These are phyloP conservation scores for Kwoniella pini DNA, from an alignment of 768 basidiomycete species.

Conservation along the genomic window DNA sequence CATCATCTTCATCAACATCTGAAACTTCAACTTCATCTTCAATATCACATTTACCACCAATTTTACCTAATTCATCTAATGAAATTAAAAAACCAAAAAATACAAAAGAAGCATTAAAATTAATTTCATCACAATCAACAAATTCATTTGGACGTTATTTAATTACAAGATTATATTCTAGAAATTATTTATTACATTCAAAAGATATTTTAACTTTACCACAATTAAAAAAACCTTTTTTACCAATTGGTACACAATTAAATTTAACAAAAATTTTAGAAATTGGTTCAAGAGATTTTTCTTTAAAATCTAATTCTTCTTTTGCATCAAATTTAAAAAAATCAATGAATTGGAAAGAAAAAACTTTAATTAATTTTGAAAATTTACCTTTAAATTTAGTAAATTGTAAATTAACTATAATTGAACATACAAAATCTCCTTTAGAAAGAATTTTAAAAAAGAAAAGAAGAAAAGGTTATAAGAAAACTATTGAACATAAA, in stretches of 20 bases:
- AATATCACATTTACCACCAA: slow-evolving; percentile 31
- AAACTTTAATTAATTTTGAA: slow-evolving; percentile 56
- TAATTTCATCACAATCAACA: slow-evolving; percentile 73
- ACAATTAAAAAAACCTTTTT: slow-evolving; percentile 70
- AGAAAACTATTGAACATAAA: slow-evolving; percentile 89
- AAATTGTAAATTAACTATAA: slow-evolving; percentile 80
- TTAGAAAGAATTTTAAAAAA: slow-evolving; percentile 90
- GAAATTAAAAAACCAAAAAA: too few relatives aligned
- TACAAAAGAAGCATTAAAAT: slow-evolving; percentile 65
- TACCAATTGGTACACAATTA: slow-evolving; percentile 74
- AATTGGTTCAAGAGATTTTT: slow-evolving; percentile 92
- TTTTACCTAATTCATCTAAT: too few relatives aligned
- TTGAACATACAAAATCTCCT: slow-evolving; percentile 93
- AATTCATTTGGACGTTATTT: slow-evolving; percentile 77
- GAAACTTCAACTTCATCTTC: slow-evolving; percentile 13
- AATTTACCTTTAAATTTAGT: slow-evolving; percentile 70
- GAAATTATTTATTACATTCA: slow-evolving; percentile 84
- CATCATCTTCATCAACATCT: slow-evolving; percentile 21
- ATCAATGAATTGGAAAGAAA: slow-evolving; percentile 22
- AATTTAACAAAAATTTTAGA: slow-evolving; percentile 84
- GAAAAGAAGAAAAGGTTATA: slow-evolving; percentile 97
- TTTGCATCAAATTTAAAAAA: slow-evolving; percentile 17
- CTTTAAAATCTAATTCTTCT: slow-evolving; percentile 61
- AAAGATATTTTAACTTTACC: slow-evolving; percentile 93
- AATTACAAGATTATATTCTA: slow-evolving; percentile 80